Percentiles rank a stretch among this genome's conserved stretches.
Conservation (phyloP, 148 eudicot genomes). For the Rhododendron kiyosumense region DNA sequence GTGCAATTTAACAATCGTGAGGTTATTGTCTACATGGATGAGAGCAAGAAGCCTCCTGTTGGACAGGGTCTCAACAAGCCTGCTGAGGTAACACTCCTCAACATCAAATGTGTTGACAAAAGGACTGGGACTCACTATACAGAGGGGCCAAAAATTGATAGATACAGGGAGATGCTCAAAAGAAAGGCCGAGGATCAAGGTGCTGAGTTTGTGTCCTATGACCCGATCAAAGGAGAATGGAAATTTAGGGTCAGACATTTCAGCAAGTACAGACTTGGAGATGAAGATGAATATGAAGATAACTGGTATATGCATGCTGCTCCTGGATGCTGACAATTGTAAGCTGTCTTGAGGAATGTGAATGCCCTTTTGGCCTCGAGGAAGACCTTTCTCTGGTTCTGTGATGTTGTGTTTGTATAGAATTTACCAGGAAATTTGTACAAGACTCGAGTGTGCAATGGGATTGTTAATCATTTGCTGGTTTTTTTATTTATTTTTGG, state of each 20-base stretch:
- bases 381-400: not conserved
- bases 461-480: not conserved
- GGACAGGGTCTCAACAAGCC: conserved; percentile 97
- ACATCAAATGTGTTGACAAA: conserved; percentile 79
- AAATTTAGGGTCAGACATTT: conserved; percentile 81
- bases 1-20: conserved; percentile 80
- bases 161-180: conserved; percentile 79
- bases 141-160: conserved; percentile 71
- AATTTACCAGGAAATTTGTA: conserved; percentile 8
- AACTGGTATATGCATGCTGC: not conserved
- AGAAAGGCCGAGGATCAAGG: conserved; percentile 85
- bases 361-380: not conserved
- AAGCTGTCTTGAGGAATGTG: not conserved
- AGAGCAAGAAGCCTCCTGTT: conserved; percentile 86
- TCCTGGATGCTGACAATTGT: not conserved
- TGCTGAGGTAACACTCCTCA: conserved; percentile 87
- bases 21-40: conserved; percentile 87
- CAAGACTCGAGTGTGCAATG: not conserved
- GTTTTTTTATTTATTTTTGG: not conserved
- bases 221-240: conserved; percentile 87
- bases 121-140: conserved; percentile 61
- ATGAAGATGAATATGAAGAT: conserved; percentile 34
- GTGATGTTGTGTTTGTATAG: not conserved
- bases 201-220: conserved; percentile 80
- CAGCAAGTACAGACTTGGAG: conserved; percentile 55